These are phyloP conservation scores for Chaetothyriales sp. DNA, from an alignment of 2,329 filamentous ascomycete species.

Conservation along the genomic window DNA sequence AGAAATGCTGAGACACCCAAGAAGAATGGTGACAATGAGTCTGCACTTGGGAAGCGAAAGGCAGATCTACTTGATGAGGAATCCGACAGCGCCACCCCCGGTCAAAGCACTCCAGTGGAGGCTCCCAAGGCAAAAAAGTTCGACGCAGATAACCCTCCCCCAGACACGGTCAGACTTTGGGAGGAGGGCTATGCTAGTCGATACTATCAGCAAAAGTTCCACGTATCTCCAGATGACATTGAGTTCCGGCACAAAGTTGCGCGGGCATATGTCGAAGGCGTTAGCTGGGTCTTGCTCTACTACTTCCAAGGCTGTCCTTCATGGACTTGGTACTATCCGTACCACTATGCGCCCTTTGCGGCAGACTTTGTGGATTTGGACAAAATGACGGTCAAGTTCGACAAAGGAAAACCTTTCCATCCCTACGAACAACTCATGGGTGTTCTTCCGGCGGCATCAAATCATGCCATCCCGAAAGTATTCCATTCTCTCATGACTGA, in stretches of 20 bases:
- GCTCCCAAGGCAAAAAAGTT: constrained; percentile 26
- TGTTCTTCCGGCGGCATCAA: constrained; percentile 82
- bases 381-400: constrained; percentile 65
- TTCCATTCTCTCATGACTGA: constrained; percentile 88
- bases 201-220: constrained; percentile 95
- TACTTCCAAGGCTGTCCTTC: constrained; percentile 97
- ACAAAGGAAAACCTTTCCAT: constrained; percentile 69
- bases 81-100: constrained; percentile 40
- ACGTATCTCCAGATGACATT: constrained; percentile 62
- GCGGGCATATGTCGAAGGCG: constrained; percentile 79
- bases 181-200: constrained; percentile 88
- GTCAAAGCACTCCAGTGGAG: constrained; percentile 40
- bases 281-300: constrained; percentile 89
- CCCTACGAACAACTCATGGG: constrained; percentile 98
- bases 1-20: constrained; percentile 20
- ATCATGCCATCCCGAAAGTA: constrained; percentile 71
- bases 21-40: constrained; percentile 29
- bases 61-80: constrained; percentile 52
- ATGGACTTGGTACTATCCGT: constrained; percentile 98
- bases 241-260: constrained; percentile 83
- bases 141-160: constrained; percentile 30
- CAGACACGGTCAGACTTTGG: constrained; percentile 81
- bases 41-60: constrained; percentile 60
- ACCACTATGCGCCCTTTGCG: constrained; percentile 95
- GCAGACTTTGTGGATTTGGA: constrained; percentile 78